phyloP scores from a whole-genome alignment of 148 eudicot genomes.

The Persicaria maculosa region DNA sequence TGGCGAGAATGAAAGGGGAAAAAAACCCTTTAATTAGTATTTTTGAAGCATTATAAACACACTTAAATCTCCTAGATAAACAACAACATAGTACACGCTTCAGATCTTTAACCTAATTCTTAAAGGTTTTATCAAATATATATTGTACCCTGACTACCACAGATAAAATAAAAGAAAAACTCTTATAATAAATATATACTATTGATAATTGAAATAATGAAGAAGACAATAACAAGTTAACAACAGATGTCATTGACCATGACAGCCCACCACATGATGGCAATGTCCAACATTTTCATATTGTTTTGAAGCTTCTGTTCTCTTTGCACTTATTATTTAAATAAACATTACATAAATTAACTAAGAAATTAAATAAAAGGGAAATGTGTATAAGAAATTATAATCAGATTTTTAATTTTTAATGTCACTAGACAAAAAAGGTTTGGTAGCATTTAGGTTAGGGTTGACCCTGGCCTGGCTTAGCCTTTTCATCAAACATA shows the following conservation, averaged over 20 bases:
- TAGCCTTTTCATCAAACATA: slow-evolving; percentile 2
- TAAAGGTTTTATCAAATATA: neutral
- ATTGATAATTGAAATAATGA: neutral
- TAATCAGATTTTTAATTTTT: neutral
- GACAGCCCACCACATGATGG: slow-evolving; percentile 11
- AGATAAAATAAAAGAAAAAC: neutral
- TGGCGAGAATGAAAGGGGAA: neutral
- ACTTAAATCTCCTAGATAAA: neutral
- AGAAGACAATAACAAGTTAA: neutral
- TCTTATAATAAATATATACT: neutral
- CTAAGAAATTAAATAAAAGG: neutral
- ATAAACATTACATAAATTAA: neutral
- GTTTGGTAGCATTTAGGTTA: slow-evolving; percentile 9
- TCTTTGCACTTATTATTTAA: neutral
- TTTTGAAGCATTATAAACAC: neutral
- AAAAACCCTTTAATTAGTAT: neutral
- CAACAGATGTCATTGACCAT: slow-evolving; percentile 12
- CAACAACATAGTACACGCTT: neutral
- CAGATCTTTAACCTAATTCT: neutral
- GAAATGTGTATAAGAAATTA: neutral
- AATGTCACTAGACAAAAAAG: neutral
- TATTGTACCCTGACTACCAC: too few species aligned
- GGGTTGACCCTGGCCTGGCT: slow-evolving; percentile 1
- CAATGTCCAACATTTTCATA: slow-evolving; percentile 9
- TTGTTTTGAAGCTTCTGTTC: slow-evolving; percentile 13